Evolutionary conservation across 352 stramenopile species (phyloP).

Genomic region (Phytophthora agathidicida): DNA sequence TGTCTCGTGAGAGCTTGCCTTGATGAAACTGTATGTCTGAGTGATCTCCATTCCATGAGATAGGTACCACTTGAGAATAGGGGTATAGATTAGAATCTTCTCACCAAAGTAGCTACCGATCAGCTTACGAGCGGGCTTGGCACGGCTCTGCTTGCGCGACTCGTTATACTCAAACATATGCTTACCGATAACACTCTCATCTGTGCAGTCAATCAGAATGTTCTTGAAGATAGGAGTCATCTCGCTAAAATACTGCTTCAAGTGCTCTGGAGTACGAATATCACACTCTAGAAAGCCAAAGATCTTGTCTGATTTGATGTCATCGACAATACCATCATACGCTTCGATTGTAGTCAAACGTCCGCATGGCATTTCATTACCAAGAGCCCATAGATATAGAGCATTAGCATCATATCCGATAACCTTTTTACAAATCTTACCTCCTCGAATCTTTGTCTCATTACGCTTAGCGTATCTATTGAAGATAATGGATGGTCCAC

Average conservation of each 20-base stretch:
- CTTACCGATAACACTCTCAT: neutral
- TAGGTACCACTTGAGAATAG: neutral
- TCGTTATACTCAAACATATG: neutral
- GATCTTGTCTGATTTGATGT: neutral
- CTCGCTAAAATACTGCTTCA: no score
- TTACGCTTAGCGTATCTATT: no score
- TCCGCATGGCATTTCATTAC: constrained; percentile 12
- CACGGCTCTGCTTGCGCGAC: neutral
- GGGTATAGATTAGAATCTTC: neutral
- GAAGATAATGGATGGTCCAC: no score
- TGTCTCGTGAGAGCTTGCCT: no score
- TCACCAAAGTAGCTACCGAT: neutral
- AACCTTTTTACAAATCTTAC: neutral
- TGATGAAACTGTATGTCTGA: neutral
- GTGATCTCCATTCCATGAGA: neutral
- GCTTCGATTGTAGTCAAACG: neutral
- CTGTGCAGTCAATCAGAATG: no score
- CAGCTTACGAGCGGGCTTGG: neutral
- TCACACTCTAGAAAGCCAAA: neutral
- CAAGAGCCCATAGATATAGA: neutral
- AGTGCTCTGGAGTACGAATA: no score
- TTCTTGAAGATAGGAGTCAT: no score
- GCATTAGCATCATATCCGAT: neutral
- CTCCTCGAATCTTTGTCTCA: neutral
- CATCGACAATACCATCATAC: constrained; percentile 2